phyloP scores from a whole-genome alignment of 2,329 filamentous ascomycete species.

The Teratosphaeria epicoccoides region DNA sequence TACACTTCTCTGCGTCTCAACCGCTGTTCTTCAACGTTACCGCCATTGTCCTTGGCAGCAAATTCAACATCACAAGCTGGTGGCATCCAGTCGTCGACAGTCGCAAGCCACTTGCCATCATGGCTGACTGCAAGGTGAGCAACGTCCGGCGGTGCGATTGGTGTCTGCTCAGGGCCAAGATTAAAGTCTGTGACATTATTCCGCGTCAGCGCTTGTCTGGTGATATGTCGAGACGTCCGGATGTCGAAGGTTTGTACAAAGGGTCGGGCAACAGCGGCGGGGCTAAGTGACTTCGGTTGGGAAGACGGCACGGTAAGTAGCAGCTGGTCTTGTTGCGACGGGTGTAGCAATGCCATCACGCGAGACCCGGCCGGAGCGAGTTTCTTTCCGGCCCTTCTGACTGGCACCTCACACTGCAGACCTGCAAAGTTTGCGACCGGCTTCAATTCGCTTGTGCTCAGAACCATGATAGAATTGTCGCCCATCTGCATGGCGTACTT shows the following conservation, averaged over 20 bases:
- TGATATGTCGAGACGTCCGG: conserved; percentile 63
- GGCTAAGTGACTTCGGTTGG: conserved; percentile 29
- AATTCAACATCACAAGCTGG: conserved; percentile 56
- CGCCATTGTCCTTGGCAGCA: conserved; percentile 30
- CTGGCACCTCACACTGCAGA: conserved; percentile 47
- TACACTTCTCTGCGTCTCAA: conserved; percentile 55
- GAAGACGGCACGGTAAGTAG: conserved; percentile 43
- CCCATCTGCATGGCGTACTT: conserved; percentile 77
- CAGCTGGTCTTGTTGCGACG: conserved; percentile 30
- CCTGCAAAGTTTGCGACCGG: conserved; percentile 77
- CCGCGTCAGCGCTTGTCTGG: conserved; percentile 78
- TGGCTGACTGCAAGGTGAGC: conserved; percentile 63
- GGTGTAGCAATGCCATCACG: conserved; percentile 31
- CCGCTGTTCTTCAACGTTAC: conserved; percentile 31
- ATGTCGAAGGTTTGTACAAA: conserved; percentile 81
- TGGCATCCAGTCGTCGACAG: conserved; percentile 82
- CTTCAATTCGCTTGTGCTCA: conserved; percentile 82
- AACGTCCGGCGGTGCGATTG: conserved; percentile 67
- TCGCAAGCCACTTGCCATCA: conserved; percentile 83
- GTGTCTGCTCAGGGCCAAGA: conserved; percentile 57
- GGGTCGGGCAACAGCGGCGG: conserved; percentile 34
- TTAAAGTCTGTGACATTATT: conserved; percentile 80
- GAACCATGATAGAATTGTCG: conserved; percentile 82
- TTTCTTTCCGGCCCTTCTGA: neutral
- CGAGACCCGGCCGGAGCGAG: conserved; percentile 5